Evolutionary conservation across 805 yeast genomes (phyloP).

Genomic region (Lachancea dasiensis): DNA sequence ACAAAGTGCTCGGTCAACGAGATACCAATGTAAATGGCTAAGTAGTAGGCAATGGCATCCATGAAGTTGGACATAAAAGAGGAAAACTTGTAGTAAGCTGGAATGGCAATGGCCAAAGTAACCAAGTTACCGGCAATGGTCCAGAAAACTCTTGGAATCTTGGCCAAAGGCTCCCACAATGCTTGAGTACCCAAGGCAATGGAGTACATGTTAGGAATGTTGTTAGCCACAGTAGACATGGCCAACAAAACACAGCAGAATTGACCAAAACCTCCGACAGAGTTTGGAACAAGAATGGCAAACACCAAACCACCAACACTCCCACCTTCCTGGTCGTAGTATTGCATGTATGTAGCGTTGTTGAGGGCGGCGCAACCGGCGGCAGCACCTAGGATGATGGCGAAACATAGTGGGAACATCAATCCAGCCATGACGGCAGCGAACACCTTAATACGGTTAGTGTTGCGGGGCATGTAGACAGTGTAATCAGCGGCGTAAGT

Average conservation of each 20-base stretch:
- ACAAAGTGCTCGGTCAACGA: slow-evolving; percentile 77
- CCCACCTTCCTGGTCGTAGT: slow-evolving; percentile 47
- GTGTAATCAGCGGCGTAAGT: slow-evolving; percentile 91
- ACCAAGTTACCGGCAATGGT: slow-evolving; percentile 67
- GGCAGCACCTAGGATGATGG: slow-evolving; percentile 82
- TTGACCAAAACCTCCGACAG: slow-evolving; percentile 84
- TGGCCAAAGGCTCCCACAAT: slow-evolving; percentile 65
- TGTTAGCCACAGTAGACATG: slow-evolving; percentile 82
- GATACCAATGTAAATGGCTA: slow-evolving; percentile 77
- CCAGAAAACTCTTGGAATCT: slow-evolving; percentile 81
- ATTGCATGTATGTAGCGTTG: slow-evolving; percentile 39
- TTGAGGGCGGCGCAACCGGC: slow-evolving; percentile 60
- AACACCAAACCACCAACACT: slow-evolving; percentile 84
- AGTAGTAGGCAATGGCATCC: slow-evolving; percentile 88
- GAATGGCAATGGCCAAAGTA: slow-evolving; percentile 81
- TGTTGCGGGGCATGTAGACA: slow-evolving; percentile 70
- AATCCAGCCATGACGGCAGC: slow-evolving; percentile 59
- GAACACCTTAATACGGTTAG: slow-evolving; percentile 56
- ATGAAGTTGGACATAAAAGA: slow-evolving; percentile 77
- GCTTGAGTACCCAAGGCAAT: slow-evolving; percentile 83
- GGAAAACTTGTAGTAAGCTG: slow-evolving; percentile 73
- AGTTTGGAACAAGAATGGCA: slow-evolving; percentile 68
- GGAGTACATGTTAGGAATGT: slow-evolving; percentile 92
- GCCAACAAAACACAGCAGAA: slow-evolving; percentile 83
- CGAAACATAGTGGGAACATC: slow-evolving; percentile 60